Evolutionary conservation across 2,329 filamentous ascomycete genomes (phyloP).

Genomic region (Colletotrichum navitas): DNA sequence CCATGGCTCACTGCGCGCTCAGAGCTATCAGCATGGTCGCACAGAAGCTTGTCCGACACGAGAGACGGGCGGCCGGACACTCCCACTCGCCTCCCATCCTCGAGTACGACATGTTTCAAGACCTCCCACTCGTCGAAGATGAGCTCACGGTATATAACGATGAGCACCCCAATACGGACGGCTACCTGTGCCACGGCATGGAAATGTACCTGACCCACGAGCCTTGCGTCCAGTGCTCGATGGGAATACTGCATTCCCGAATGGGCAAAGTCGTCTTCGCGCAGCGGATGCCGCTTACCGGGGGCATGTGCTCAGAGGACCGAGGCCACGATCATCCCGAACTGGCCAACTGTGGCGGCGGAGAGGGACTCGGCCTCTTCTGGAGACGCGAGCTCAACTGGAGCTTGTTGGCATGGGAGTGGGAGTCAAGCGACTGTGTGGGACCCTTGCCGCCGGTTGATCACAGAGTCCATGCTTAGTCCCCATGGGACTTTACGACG

Average conservation of each 20-base stretch:
- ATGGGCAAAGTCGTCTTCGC: conserved; percentile 89
- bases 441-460: conserved; percentile 56
- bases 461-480: conserved; percentile 62
- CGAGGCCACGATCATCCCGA: conserved; percentile 62
- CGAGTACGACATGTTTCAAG: conserved; percentile 74
- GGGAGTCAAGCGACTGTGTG: conserved; percentile 62
- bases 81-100: conserved; percentile 56
- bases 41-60: conserved; percentile 71
- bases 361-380: conserved; percentile 75
- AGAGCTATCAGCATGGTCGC: conserved; percentile 88
- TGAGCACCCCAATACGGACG: conserved; percentile 77
- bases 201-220: conserved; percentile 97
- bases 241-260: conserved; percentile 94
- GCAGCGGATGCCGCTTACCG: conserved; percentile 82
- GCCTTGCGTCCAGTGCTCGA: conserved; percentile 95
- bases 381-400: conserved; percentile 86
- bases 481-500: conserved; percentile 44
- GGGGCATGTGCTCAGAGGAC: conserved; percentile 85
- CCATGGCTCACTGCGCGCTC: conserved; percentile 82
- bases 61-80: conserved; percentile 58
- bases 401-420: conserved; percentile 87
- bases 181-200: conserved; percentile 93
- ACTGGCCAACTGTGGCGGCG: conserved; percentile 57
- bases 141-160: conserved; percentile 73
- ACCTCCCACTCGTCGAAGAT: conserved; percentile 75